Conservation (phyloP, 208 protist species). For the Acanthamoeba healyi region DNA sequence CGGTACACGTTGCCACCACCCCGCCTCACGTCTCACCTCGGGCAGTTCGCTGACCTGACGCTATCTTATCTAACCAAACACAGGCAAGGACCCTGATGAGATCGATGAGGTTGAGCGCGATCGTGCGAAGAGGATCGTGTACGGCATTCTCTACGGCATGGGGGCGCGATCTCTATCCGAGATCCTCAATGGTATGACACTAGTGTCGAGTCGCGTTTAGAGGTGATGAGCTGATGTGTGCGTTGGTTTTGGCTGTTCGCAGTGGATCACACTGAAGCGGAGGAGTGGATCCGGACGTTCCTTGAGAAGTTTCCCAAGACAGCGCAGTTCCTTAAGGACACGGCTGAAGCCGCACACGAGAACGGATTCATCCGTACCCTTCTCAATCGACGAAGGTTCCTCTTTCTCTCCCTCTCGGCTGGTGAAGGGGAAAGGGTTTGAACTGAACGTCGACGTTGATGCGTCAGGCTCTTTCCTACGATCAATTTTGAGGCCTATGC, state of each 20-base stretch:
- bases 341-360: not conserved
- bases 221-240: not conserved
- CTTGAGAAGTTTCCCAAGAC: conserved; percentile 69
- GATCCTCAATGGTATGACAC: conserved; percentile 55
- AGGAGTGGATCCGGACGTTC: conserved; percentile 33
- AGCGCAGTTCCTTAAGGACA: conserved; percentile 49
- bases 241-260: too few relatives aligned
- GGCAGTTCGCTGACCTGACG: too few relatives aligned
- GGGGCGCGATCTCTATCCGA: conserved; percentile 26
- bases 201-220: too few relatives aligned
- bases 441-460: not conserved
- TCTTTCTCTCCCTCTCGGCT: not conserved
- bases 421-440: not conserved
- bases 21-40: too few relatives aligned
- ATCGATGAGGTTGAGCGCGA: conserved; percentile 36
- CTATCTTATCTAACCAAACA: too few relatives aligned
- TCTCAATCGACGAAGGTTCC: conserved; percentile 14
- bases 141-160: conserved; percentile 75
- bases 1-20: not conserved
- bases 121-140: conserved; percentile 44
- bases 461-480: conserved; percentile 12
- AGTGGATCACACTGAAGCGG: conserved; percentile 46
- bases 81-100: conserved; percentile 52
- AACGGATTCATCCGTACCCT: conserved; percentile 46
- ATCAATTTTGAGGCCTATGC: conserved; percentile 54